Evolutionary conservation across 768 basidiomycete species (phyloP).

Genomic region (Naganishia onofrii): DNA sequence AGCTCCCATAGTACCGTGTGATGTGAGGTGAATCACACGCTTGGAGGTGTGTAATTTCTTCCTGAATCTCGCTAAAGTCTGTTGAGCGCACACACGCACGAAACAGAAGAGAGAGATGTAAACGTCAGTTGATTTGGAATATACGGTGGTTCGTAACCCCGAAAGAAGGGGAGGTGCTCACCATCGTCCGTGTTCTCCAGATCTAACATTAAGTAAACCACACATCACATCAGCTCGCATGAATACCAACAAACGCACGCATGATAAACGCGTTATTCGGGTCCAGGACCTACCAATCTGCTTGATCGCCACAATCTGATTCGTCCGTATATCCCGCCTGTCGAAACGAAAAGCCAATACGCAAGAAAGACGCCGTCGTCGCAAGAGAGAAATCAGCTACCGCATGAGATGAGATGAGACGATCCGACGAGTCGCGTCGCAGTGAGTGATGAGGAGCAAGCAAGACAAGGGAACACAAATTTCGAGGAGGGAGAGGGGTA

Average conservation of each 20-base stretch:
- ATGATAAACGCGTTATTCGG: not conserved
- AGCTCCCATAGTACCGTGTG: constrained; percentile 93
- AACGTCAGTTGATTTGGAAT: too few relatives aligned
- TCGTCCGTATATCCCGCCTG: constrained; percentile 81
- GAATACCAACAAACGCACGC: too few relatives aligned
- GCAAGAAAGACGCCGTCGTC: too few relatives aligned
- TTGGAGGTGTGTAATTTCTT: constrained; percentile 93
- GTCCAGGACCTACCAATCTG: constrained; percentile 74
- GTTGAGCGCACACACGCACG: not conserved
- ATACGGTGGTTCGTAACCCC: too few relatives aligned
- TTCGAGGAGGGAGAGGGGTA: too few relatives aligned
- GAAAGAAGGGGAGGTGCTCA: not conserved
- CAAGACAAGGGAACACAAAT: too few relatives aligned
- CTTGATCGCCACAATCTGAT: constrained; percentile 94
- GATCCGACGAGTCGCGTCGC: too few relatives aligned
- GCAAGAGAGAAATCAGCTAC: too few relatives aligned
- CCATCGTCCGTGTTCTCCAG: constrained; percentile 95
- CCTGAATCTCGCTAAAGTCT: constrained; percentile 93
- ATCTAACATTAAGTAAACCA: constrained; percentile 58
- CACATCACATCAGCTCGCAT: constrained; percentile 25
- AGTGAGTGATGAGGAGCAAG: too few relatives aligned
- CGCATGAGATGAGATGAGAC: too few relatives aligned
- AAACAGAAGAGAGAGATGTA: too few relatives aligned
- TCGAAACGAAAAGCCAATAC: too few relatives aligned
- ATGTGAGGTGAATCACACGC: constrained; percentile 96